A percentile compares a stretch with the other conserved stretches of the same genome.
Evolutionary conservation across 2,329 filamentous ascomycete species (phyloP).

Genomic region (Colletotrichum australisinense): DNA sequence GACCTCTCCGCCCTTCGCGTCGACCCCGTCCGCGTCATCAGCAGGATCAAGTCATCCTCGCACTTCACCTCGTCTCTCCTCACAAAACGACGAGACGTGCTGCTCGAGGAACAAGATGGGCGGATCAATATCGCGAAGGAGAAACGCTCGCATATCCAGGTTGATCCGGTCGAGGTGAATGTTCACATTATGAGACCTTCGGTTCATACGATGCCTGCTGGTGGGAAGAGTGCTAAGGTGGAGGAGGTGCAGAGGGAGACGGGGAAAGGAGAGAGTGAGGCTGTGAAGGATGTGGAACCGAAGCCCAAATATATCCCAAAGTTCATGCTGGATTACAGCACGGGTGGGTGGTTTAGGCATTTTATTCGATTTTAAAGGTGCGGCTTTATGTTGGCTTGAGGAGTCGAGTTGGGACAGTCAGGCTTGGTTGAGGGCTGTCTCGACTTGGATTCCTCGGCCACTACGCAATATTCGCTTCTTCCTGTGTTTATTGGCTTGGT

Average conservation of each 20-base stretch:
- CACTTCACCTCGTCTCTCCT: neutral
- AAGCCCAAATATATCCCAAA: conserved; percentile 4
- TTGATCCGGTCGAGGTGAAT: conserved; percentile 20
- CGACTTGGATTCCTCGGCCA: neutral
- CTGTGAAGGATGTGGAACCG: neutral
- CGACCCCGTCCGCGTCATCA: conserved; percentile 17
- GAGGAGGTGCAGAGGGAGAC: neutral
- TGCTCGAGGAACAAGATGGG: neutral
- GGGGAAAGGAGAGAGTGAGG: too few relatives aligned
- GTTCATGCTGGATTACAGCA: conserved; percentile 1
- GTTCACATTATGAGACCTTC: neutral
- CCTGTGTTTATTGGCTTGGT: too few relatives aligned
- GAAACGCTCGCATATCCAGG: neutral
- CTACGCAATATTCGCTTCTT: neutral
- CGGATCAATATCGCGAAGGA: neutral
- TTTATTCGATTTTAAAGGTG: neutral
- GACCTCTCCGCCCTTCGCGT: conserved; percentile 25
- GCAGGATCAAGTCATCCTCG: neutral
- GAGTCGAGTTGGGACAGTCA: neutral
- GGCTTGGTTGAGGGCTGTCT: neutral
- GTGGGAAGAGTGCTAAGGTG: too few relatives aligned
- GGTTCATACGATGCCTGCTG: neutral
- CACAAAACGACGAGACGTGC: neutral
- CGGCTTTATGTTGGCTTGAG: neutral
- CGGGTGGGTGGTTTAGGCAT: neutral